Base-by-base conservation (phyloP, 352 stramenopile species). In the Pythium oligandrum region DNA sequence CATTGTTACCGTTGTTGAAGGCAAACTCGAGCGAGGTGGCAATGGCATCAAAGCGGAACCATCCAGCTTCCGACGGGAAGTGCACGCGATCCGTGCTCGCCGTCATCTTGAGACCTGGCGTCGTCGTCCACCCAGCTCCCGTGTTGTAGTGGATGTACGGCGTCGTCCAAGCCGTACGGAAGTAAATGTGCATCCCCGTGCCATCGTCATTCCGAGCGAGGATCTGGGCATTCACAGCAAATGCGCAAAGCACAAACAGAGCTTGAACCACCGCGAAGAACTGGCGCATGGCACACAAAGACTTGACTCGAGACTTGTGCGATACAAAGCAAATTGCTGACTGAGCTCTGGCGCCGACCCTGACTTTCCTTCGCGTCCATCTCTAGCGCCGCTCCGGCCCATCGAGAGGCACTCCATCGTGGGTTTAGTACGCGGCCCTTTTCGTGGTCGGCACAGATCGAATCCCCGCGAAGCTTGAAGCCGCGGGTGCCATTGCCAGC, bases 111-210 rank as follows among this genome's bases (percentile, higher is more conserved):
- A 55, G 6, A 10, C 66, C 66, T 17, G 70, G 70, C 4, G 62
- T 69, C 4, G 59, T 68, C 11, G 59, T 74, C 61, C 68, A 78
- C 4, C 55, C 61, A 3, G 54, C 63, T n/a, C 70, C 69, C 1
- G 59, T 34, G 40, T 66, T 77, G 67, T 77, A 85, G 57, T 85
- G 64, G 40, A 83, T 79, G 63, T 71, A 59, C 9, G 75, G 63
- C 0, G 61, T 32, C 6, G 71, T 63, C 75, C 75, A 86, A 2
- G 57, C 63, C 2, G 72, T 72, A 8, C 68, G 72, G 48, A 69
- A 83, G 68, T 69, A 79, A 34, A 86, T 45, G 52, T 79, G 64
- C 35, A 79, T 44, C 1, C 72, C 71, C 0, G 60, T 71, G 47
- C 73, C 70, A 30, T 80, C 70, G 30, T 57, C 59, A 1, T 51